Conservation (phyloP, 2,329 filamentous ascomycete species). For the Pseudogymnoascus sp. region DNA sequence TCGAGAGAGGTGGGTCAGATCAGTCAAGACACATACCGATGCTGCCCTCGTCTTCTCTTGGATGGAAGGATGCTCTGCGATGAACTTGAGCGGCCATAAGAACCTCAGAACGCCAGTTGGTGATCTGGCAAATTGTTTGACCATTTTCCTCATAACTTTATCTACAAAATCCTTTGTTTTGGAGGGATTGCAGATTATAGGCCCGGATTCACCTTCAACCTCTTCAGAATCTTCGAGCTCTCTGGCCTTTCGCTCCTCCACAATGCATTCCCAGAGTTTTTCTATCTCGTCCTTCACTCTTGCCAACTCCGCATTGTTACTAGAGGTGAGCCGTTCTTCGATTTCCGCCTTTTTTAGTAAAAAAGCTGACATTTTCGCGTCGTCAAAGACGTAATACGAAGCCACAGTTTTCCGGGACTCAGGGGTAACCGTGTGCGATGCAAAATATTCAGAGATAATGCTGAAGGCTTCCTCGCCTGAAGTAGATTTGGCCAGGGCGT, state of each 20-base stretch:
- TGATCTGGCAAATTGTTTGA: background rate
- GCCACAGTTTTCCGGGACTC: background rate
- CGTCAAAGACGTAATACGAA: background rate
- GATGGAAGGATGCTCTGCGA: constrained; percentile 1
- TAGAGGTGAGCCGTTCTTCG: background rate
- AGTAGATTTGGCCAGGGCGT: background rate
- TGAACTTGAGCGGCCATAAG: background rate
- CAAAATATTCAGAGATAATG: background rate
- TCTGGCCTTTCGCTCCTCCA: background rate
- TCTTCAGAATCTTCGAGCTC: background rate
- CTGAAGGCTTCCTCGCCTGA: background rate
- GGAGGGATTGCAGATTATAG: background rate
- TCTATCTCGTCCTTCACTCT: background rate
- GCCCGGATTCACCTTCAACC: background rate
- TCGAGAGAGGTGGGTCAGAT: background rate
- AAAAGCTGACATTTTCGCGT: background rate
- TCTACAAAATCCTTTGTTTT: background rate
- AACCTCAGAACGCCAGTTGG: background rate
- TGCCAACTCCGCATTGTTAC: background rate
- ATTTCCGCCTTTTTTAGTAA: background rate
- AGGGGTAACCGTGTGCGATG: background rate
- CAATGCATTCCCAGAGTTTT: background rate
- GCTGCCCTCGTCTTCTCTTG: background rate
- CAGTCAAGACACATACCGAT: background rate
- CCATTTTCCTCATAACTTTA: background rate